Evolutionary conservation across 148 eudicot genomes (phyloP), one percentile per base, ranked within the genome.

Genomic region (Rhododendron simsii): DNA sequence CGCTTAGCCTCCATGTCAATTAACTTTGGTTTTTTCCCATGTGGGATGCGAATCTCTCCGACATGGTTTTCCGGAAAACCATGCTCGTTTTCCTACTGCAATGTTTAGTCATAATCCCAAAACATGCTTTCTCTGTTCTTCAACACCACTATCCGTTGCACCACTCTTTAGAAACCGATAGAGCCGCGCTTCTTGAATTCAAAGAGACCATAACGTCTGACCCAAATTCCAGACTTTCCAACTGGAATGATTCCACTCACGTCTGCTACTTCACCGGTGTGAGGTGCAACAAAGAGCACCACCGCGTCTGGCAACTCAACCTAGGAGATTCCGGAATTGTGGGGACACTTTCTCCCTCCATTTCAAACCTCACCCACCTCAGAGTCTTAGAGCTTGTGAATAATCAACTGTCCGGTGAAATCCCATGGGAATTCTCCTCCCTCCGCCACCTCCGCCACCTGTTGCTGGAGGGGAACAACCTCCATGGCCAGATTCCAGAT

Each of bases 251-350:
- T 81, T 45, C 80, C 79, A 88, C 81, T 74, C 30, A 78, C 16
- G 90, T 87, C n/a, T 90, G 91, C 89, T 79, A 85, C 86, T 90
- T 88, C 87, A 79, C 86, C 7, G 85, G 90, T 37, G 88, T 90
- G 2, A 50, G 14, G 11, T 90, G 91, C 84, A 74, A 81, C 51
- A 77, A 48, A 50, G 55, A 44, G 59, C 57, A 48, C n/a, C 86
- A 88, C 5, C 89, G 88, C 12, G 90, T 88, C 37, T 28, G 35
- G 41, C 23, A 33, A 57, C 81, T 90, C 35, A 84, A 50, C 84
- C 87, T 90, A 59, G 53, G 13, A 21, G 79, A 83, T 55, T n/a
- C 86, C 2, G 81, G 45, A n/a, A 88, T 90, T 41, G 63, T 53
- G 9, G 92, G 92, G 9, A 3, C 47, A 37, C 87, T 90, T 26